Evolutionary conservation across 495 filamentous ascomycete species (phyloP).

Genomic region (Penicillium robsamsonii): DNA sequence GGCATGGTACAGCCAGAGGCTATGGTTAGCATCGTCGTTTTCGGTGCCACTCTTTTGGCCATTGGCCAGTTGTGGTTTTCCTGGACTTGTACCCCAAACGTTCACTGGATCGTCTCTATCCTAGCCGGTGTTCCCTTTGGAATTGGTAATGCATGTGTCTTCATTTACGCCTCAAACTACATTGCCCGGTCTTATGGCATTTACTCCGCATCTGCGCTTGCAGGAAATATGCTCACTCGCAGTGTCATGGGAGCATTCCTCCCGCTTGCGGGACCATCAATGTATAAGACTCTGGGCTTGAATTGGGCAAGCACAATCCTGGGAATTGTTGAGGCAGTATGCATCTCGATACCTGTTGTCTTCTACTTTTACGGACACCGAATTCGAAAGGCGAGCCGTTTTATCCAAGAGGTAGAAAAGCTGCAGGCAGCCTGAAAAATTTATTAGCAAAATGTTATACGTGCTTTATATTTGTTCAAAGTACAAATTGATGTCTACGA

Average conservation of each 20-base stretch:
- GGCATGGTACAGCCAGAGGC: constrained; percentile 67
- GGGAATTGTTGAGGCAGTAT: not conserved
- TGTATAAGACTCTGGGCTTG: constrained; percentile 65
- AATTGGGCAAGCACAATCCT: constrained; percentile 67
- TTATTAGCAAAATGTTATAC: no score
- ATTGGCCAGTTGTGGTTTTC: constrained; percentile 72
- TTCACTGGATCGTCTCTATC: constrained; percentile 75
- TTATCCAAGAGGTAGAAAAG: constrained; percentile 1
- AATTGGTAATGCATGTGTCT: constrained; percentile 67
- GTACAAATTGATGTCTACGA: no score
- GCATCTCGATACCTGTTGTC: not conserved
- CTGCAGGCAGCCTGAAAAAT: no score
- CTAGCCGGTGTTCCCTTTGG: constrained; percentile 74
- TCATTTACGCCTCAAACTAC: constrained; percentile 77
- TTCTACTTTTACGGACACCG: not conserved
- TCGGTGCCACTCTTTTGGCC: constrained; percentile 63
- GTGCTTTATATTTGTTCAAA: no score
- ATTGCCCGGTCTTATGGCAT: constrained; percentile 71
- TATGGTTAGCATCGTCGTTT: constrained; percentile 63
- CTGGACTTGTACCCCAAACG: constrained; percentile 69
- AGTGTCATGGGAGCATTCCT: constrained; percentile 64
- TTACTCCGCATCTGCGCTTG: constrained; percentile 70
- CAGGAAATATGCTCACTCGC: constrained; percentile 66
- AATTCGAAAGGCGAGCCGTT: not conserved
- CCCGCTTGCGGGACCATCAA: constrained; percentile 67